Base-by-base conservation (phyloP, 2,329 filamentous ascomycete species). In the Talaromyces sp. region DNA sequence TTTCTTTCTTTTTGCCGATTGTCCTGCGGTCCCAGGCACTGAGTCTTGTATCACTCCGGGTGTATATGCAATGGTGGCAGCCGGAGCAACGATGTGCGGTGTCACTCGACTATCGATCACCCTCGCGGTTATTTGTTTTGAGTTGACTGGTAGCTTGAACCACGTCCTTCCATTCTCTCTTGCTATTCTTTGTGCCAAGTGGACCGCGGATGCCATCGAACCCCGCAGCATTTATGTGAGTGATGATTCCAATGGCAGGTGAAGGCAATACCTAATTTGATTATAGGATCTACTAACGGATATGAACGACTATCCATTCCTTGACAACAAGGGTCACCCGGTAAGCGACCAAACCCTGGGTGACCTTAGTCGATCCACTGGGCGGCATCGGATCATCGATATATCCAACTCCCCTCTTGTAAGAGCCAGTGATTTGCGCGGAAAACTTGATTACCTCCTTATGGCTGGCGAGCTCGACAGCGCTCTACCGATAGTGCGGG, bases 11-110 rank as follows among this genome's bases (percentile, higher is more conserved):
- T 97, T 93, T 79, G 85, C 87, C 22, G 81, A 83, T 13, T 98
- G 95, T 70, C 85, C 88, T 3, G 82, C 85, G 7, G 82, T 84
- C 58, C 85, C 78, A 15, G 81, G 86, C 44, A 87, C 90, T 33
- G 89, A 91, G 62, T 88, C 89, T 1, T 98, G 95, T 72, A 91
- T 99, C 55, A 93, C 96, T 55, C 95, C 95, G 0, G 95, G 95
- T n/a, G 92, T 98, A 0, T 99, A 99, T 72, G 95, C 92, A 1
- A 84, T 99, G 62, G 92, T 97, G 62, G 93, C 93, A 17, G 95
- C 95, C 51, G 95, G 95, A 17, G 92, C 95, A 1, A 97, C 93
- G 33, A 98, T 99, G 95, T 98, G 93, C 67, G 95, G 95, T 56
- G 95, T 98, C 2, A 99, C 95, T 1, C 85, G 95, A 56, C 78